These are phyloP conservation scores for Margaritispora aquatica DNA, from an alignment of 495 filamentous ascomycete species.

Conservation along the genomic window DNA sequence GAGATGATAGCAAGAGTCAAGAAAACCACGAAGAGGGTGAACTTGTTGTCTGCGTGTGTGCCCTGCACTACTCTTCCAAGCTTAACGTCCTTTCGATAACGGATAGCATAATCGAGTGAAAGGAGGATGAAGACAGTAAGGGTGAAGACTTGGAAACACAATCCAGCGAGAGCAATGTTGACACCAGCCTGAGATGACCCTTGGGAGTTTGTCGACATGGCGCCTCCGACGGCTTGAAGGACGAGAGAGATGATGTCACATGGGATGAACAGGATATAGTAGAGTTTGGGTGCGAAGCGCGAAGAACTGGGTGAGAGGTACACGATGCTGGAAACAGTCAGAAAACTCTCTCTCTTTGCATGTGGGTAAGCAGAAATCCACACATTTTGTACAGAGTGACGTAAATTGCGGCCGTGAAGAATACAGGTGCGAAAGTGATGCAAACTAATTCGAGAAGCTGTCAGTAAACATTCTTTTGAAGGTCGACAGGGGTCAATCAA, in stretches of 20 bases:
- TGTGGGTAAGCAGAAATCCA: too few species aligned
- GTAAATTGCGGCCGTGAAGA: slow-evolving; percentile 50
- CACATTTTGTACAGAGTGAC: too few species aligned
- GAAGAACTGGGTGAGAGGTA: slow-evolving; percentile 41
- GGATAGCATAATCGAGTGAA: not conserved
- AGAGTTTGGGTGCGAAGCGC: slow-evolving; percentile 39
- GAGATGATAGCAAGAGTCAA: slow-evolving; percentile 20
- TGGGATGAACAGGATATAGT: slow-evolving; percentile 42
- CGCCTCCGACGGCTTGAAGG: slow-evolving; percentile 48
- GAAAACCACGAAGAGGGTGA: slow-evolving; percentile 2
- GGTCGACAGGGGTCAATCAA: not conserved
- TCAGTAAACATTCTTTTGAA: too few species aligned
- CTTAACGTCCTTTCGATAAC: not conserved
- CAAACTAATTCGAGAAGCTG: slow-evolving; percentile 38
- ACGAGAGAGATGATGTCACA: slow-evolving; percentile 45
- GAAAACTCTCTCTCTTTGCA: too few species aligned
- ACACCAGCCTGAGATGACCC: slow-evolving; percentile 14
- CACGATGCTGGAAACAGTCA: too few species aligned
- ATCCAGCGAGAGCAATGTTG: not conserved
- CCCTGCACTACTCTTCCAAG: not conserved
- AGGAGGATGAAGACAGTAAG: not conserved
- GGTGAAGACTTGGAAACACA: not conserved
- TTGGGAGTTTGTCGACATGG: slow-evolving; percentile 29
- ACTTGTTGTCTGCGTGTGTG: not conserved
- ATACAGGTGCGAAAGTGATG: slow-evolving; percentile 48